Conservation (phyloP, 31 red algal species). For the Odonthalia washingtoniensis region DNA sequence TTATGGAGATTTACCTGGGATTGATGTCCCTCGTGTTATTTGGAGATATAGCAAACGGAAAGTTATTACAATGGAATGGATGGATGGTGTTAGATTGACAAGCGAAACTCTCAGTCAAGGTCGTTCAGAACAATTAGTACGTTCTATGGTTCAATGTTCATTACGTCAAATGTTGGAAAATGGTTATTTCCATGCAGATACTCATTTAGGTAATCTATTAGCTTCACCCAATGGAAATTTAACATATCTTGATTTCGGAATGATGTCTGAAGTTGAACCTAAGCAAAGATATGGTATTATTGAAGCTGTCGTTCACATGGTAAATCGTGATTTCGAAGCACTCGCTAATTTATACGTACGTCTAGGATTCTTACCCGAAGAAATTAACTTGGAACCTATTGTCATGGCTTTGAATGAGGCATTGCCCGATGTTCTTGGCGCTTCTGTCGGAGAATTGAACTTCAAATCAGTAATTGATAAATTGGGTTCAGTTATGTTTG, state of each 20-base stretch:
- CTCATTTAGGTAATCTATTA: conserved; percentile 96
- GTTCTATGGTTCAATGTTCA: conserved; percentile 93
- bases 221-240: conserved; percentile 85
- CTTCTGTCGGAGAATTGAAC: conserved; percentile 93
- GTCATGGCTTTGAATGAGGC: conserved; percentile 85
- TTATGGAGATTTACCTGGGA: conserved; percentile 81
- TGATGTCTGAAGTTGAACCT: conserved; percentile 94
- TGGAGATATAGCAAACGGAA: conserved; percentile 85
- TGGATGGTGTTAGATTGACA: conserved; percentile 87
- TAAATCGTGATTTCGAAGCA: conserved; percentile 97
- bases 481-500: conserved; percentile 95
- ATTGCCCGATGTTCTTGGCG: conserved; percentile 91
- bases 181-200: conserved; percentile 99
- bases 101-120: conserved; percentile 58
- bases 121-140: conserved; percentile 74
- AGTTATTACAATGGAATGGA: conserved; percentile 97
- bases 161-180: conserved; percentile 97
- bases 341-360: conserved; percentile 89
- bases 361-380: conserved; percentile 89
- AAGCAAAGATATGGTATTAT: conserved; percentile 98
- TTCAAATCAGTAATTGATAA: conserved; percentile 99
- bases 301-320: conserved; percentile 98
- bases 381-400: conserved; percentile 85
- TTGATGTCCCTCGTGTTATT: conserved; percentile 88
- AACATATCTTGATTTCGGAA: conserved; percentile 97